Base-by-base conservation (phyloP, 208 protist genomes). In the Herpetomonas tarakana region DNA sequence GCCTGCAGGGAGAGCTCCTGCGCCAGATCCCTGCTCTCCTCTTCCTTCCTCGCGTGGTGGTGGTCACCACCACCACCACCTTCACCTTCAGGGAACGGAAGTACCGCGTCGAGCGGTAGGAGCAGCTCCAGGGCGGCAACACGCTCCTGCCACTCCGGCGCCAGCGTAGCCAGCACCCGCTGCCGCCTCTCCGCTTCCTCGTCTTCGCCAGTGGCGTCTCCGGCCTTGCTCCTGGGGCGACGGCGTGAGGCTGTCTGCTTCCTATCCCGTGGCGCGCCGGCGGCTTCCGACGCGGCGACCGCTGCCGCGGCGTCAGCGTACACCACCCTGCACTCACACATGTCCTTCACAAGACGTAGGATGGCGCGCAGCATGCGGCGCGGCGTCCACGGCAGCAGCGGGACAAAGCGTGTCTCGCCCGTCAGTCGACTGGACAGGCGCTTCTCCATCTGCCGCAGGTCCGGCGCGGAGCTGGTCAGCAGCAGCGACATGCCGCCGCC, bases 361-460 rank as follows among this genome's bases (percentile, higher is more conserved):
- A 60, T 80, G 26, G 81, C 85, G 19, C 80, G 74, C 45, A 77
- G 69, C 26, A 92, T 51, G 2, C 71, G 64, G 1, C 47, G 57
- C 47, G 70, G 60, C 19, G 74, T 87, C 82, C 86, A 93, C 31
- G 77, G 71, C 58, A 91, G 69, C 41, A 91, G 64, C 47, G 87
- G 87, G 51, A 93, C 74, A 53, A 79, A 91, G 12, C 81, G 77
- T 16, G 83, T 82, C 58, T 87, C 82, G 26, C 81, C 85, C n/a
- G 87, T 93, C 21, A 93, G 79, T 1, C 87, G 71, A 62, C 83
- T 91, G 47, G 83, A 91, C 2, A 93, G 72, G 2, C 87, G 81
- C 65, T 93, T 93, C 68, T 93, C 83, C 57, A 93, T 63, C 39
- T 88, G 76, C 0, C 81, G 74, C 19, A 91, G 73, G 53, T 93